Conservation (phyloP, 108 stramenopile genomes). For the Stephanodiscus triporus region DNA sequence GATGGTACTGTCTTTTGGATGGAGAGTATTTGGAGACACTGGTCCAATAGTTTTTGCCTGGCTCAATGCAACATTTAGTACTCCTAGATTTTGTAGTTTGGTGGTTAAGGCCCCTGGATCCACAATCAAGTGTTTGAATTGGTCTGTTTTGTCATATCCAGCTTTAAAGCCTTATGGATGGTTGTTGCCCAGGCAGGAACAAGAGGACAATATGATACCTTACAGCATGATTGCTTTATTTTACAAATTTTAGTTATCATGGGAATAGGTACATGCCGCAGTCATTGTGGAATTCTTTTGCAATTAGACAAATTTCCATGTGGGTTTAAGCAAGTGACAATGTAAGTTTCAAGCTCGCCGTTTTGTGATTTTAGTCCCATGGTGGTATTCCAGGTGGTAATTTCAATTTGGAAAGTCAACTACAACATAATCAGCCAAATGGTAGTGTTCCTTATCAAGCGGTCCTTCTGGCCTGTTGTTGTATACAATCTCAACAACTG, state of each 20-base stretch:
- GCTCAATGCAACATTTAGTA: constrained; percentile 8
- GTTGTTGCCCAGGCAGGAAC: constrained; percentile 10
- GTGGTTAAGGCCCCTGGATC: not conserved
- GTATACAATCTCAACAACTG: constrained; percentile 5
- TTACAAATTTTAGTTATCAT: too few relatives aligned
- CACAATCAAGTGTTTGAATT: constrained; percentile 4
- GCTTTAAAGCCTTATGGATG: constrained; percentile 10
- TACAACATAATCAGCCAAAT: not conserved
- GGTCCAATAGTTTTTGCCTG: constrained; percentile 1
- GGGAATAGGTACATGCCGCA: too few relatives aligned
- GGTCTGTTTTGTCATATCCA: not conserved
- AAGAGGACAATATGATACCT: not conserved
- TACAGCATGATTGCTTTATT: not conserved
- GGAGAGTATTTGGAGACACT: too few relatives aligned
- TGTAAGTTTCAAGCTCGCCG: not conserved
- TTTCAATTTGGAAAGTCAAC: not conserved
- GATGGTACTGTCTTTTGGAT: too few relatives aligned
- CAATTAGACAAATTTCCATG: not conserved
- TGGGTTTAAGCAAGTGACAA: not conserved
- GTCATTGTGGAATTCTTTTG: not conserved
- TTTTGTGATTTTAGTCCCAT: not conserved
- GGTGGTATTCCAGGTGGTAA: not conserved
- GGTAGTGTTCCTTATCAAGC: not conserved
- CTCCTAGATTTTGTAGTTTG: not conserved
- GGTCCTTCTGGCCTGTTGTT: constrained; percentile 1